Base-by-base conservation (phyloP, 2,329 filamentous ascomycete genomes). In the Tolypocladium tropicale region DNA sequence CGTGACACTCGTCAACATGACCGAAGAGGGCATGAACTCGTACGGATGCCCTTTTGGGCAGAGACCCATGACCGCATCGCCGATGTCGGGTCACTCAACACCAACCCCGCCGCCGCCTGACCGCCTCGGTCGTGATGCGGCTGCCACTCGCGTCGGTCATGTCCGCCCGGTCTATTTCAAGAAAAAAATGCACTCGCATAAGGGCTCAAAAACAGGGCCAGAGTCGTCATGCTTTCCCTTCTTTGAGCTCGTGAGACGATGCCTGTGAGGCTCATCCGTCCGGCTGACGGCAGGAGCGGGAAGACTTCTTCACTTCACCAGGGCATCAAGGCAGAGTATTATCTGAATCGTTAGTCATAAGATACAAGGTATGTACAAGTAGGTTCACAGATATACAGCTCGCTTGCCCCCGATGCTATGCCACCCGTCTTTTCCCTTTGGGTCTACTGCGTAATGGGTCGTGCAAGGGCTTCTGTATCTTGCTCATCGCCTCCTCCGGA, bases 401-500 rank as follows among this genome's bases (percentile, higher is more conserved):
- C 57, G 62, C 63, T 64, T 63, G 50, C 59, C 65, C 58, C 62
- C 62, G 58, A 37, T 66, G 65, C 70, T 75, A 76, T 64, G 70
- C 69, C 64, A 69, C 55, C 64, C 71, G 70, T 62, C 71, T 75
- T 60, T 72, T 72, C 58, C 68, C 68, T 60, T 69, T 74, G 1
- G 70, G 68, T 64, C 74, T 73, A 57, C 69, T 71, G 63, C 75
- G 70, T 54, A 63, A 60, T 30, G 67, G 60, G 58, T 78, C 76
- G 56, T 72, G 65, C 57, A 67, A 65, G 55, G 73, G 64, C 63
- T 81, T 81, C 59, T 76, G 76, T 61, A 81, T 72, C 59, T 75
- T 76, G 55, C 76, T 75, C 41, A 72, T 58, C 56, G 70, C 65
- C 64, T 76, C 72, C 52, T 77, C 77, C 34, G 75, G 77, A 68